These are phyloP conservation scores for Heliamphora pulchella DNA, from an alignment of 179 eudicot species.

Conservation along the genomic window DNA sequence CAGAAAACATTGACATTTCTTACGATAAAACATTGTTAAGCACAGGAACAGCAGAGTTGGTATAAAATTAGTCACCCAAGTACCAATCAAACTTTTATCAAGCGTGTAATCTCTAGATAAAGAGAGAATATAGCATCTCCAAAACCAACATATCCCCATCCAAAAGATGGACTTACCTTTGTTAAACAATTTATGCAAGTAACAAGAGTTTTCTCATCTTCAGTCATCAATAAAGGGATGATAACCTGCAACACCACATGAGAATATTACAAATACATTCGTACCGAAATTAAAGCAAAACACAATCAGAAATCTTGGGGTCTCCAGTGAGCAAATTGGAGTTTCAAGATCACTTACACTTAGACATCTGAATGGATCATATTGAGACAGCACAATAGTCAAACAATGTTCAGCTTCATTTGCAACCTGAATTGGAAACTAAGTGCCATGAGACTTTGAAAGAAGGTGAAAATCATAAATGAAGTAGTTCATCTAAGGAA, in stretches of 20 bases:
- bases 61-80: background rate
- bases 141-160: background rate
- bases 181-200: constrained; percentile 85
- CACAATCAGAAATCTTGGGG: background rate
- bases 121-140: background rate
- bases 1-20: background rate
- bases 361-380: constrained; percentile 82
- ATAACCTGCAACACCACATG: constrained; percentile 57
- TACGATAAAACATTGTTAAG: background rate
- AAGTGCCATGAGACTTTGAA: constrained; percentile 14
- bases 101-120: background rate
- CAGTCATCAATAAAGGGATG: constrained; percentile 79
- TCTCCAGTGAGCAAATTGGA: background rate
- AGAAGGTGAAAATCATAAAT: constrained; percentile 6
- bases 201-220: constrained; percentile 90
- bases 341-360: constrained; percentile 47
- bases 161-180: constrained; percentile 47
- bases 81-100: background rate
- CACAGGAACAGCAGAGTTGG: background rate
- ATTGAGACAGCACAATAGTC: constrained; percentile 73
- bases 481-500: background rate
- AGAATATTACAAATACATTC: background rate
- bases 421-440: constrained; percentile 50
- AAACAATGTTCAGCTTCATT: constrained; percentile 85
- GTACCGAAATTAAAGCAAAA: background rate